A percentile compares a stretch with the other conserved stretches of the same genome.
These are phyloP conservation scores for Herpetomonas tarakana DNA, from an alignment of 208 protist species.

Conservation along the genomic window DNA sequence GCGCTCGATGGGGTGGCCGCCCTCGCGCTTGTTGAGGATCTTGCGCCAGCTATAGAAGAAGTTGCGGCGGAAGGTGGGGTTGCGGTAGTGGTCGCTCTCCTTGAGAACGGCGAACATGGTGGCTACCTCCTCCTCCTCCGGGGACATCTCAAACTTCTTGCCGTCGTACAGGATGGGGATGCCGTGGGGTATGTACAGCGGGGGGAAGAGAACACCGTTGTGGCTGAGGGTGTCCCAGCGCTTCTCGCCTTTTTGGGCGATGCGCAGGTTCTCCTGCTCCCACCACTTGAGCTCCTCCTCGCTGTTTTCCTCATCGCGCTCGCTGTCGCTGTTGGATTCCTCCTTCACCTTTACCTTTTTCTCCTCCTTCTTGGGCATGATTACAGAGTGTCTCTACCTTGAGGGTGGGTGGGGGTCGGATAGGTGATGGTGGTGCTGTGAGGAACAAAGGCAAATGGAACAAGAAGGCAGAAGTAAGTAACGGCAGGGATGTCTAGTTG, in stretches of 20 bases:
- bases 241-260: slow-evolving; percentile 73
- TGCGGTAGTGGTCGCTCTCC: slow-evolving; percentile 96
- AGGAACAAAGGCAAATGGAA: too few species aligned
- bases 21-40: slow-evolving; percentile 79
- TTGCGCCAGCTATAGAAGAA: slow-evolving; percentile 96
- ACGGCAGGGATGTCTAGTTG: too few species aligned
- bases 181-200: slow-evolving; percentile 95
- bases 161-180: slow-evolving; percentile 96
- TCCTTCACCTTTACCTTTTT: slow-evolving; percentile 22
- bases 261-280: slow-evolving; percentile 74
- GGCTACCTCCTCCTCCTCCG: slow-evolving; percentile 97
- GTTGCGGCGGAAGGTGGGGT: slow-evolving; percentile 95
- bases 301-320: slow-evolving; percentile 41
- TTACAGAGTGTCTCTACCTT: background rate
- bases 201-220: slow-evolving; percentile 97
- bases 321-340: slow-evolving; percentile 23
- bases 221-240: slow-evolving; percentile 95
- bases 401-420: background rate
- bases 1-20: slow-evolving; percentile 85
- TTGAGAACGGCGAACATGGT: slow-evolving; percentile 96
- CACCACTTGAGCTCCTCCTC: slow-evolving; percentile 80
- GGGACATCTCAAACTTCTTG: slow-evolving; percentile 86
- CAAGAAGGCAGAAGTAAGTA: too few species aligned
- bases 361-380: slow-evolving; percentile 23
- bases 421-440: too few species aligned